phyloP scores from a whole-genome alignment of 192 early-diverging fungal genomes.

The Thamnidium elegans region DNA sequence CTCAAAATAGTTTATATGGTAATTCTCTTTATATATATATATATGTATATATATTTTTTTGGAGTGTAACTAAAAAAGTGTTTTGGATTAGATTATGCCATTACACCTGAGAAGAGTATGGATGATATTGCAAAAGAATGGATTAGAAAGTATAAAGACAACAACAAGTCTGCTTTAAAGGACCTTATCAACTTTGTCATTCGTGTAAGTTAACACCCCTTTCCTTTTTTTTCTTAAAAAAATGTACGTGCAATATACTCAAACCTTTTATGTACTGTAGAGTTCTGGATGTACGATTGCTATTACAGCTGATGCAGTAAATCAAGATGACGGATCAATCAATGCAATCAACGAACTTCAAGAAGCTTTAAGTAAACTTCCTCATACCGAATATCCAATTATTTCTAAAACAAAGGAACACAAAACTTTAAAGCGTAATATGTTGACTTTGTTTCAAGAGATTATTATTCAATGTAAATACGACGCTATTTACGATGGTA shows the following conservation, averaged over 20 bases:
- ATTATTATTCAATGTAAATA: conserved; percentile 59
- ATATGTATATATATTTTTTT: too few relatives aligned
- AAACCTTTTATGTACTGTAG: conserved; percentile 29
- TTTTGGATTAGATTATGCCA: conserved; percentile 35
- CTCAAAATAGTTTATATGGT: conserved; percentile 1
- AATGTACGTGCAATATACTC: neutral
- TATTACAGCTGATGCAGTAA: conserved; percentile 40
- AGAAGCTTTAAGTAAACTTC: conserved; percentile 33
- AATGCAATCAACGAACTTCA: conserved; percentile 59
- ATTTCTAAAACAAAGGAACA: conserved; percentile 63
- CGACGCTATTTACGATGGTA: conserved; percentile 58
- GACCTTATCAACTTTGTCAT: conserved; percentile 77
- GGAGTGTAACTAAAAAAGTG: neutral
- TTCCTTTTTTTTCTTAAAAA: conserved; percentile 5
- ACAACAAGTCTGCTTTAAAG: conserved; percentile 53
- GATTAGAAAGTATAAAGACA: conserved; percentile 60
- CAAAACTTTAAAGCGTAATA: conserved; percentile 63
- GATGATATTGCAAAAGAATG: conserved; percentile 67
- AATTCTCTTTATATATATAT: neutral
- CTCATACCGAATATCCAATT: conserved; percentile 72
- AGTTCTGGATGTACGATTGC: conserved; percentile 54
- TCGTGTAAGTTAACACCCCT: conserved; percentile 36
- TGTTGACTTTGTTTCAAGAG: conserved; percentile 64
- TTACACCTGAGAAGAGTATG: conserved; percentile 51
- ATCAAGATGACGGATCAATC: conserved; percentile 57